Evolutionary conservation across 2,329 filamentous ascomycete genomes (phyloP).

Genomic region (Harringtonia aguacate): DNA sequence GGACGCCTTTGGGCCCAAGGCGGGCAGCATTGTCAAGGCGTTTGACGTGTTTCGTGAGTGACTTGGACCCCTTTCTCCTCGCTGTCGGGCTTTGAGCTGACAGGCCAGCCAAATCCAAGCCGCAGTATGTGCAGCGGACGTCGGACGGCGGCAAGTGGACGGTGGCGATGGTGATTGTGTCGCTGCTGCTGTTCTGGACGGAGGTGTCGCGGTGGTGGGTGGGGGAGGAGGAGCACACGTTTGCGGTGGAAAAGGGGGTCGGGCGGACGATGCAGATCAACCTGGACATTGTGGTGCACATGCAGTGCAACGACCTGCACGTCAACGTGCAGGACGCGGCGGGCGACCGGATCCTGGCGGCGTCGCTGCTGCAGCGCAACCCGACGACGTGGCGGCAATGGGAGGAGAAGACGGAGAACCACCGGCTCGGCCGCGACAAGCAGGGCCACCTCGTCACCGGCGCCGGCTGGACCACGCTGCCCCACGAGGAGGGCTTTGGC

Average conservation of each 20-base stretch:
- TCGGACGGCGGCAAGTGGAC: conserved; percentile 91
- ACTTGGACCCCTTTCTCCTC: neutral
- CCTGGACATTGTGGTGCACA: conserved; percentile 81
- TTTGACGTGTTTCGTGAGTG: conserved; percentile 93
- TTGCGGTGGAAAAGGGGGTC: conserved; percentile 86
- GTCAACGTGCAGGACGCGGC: conserved; percentile 95
- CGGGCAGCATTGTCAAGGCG: conserved; percentile 55
- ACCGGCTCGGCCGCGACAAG: conserved; percentile 45
- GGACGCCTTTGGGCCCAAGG: conserved; percentile 65
- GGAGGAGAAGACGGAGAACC: conserved; percentile 59
- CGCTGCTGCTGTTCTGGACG: conserved; percentile 61
- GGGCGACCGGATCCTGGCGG: conserved; percentile 83
- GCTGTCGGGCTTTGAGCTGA: neutral
- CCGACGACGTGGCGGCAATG: conserved; percentile 74
- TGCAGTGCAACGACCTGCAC: conserved; percentile 82
- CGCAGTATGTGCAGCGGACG: conserved; percentile 79
- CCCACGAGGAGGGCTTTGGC: conserved; percentile 53
- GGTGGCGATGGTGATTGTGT: conserved; percentile 65
- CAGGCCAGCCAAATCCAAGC: conserved; percentile 77
- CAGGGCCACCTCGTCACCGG: conserved; percentile 45
- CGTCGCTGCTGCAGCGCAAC: conserved; percentile 61
- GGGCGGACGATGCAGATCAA: conserved; percentile 87
- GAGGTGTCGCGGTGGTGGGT: conserved; percentile 77
- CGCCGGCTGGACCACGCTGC: conserved; percentile 42
- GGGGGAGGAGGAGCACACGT: conserved; percentile 77